Conservation (phyloP, 331 rosid genomes). For the Spiraea crenata region DNA sequence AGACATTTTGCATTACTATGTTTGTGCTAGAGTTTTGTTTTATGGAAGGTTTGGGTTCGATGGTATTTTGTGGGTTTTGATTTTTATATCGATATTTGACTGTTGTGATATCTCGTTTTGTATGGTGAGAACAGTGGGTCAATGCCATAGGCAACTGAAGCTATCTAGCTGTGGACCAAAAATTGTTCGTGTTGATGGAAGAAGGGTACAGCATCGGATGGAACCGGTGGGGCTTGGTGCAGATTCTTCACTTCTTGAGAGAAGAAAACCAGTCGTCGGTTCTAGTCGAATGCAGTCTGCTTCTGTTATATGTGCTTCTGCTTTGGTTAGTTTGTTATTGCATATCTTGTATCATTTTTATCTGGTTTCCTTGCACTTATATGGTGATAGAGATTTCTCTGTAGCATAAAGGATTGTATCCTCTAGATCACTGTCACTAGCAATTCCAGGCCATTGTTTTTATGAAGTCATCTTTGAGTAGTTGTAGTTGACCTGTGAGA, state of each 20-base stretch:
- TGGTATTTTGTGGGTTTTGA: not conserved
- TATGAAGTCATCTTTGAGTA: not conserved
- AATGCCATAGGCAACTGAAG: constrained; percentile 21
- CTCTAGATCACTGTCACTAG: not conserved
- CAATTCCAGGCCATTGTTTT: not conserved
- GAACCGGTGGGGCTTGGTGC: constrained; percentile 26
- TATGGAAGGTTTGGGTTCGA: not conserved
- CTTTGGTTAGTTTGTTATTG: constrained; percentile 55
- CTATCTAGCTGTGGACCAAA: constrained; percentile 22
- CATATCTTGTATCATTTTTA: constrained; percentile 2
- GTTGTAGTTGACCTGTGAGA: not conserved
- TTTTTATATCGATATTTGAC: not conserved
- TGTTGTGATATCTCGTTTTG: constrained; percentile 12
- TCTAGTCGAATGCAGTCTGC: constrained; percentile 37
- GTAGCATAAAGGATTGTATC: not conserved
- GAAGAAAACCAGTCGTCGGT: constrained; percentile 23
- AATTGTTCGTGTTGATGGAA: constrained; percentile 20
- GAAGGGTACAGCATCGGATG: constrained; percentile 24
- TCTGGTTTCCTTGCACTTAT: constrained; percentile 2
- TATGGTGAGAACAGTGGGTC: constrained; percentile 37
- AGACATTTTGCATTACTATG: not conserved
- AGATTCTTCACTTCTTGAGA: constrained; percentile 23
- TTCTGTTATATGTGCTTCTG: constrained; percentile 61
- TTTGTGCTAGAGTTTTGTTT: not conserved
- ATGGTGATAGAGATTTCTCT: not conserved